phyloP scores from a whole-genome alignment of 148 eudicot species.

The Camellia japonica region DNA sequence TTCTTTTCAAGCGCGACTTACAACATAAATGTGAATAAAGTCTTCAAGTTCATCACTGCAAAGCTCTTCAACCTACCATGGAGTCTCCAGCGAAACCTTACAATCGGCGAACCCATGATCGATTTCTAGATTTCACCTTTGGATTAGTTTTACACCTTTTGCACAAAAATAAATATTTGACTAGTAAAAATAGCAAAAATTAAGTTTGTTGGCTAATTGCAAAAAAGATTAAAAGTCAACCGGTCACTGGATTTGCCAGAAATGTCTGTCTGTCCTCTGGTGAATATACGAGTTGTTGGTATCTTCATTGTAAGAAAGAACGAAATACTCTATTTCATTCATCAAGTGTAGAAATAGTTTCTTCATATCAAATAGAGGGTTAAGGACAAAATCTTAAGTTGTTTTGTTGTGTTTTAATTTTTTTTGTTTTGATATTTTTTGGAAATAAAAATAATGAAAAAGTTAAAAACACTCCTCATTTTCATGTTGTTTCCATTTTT shows the following conservation, averaged over 20 bases:
- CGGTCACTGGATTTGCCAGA: constrained; percentile 16
- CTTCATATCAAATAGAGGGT: too few relatives aligned
- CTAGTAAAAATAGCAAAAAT: too few relatives aligned
- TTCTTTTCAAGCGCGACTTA: constrained; percentile 61
- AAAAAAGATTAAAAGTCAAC: constrained; percentile 6
- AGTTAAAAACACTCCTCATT: too few relatives aligned
- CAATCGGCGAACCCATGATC: constrained; percentile 65
- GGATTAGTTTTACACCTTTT: neutral
- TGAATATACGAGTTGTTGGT: constrained; percentile 21
- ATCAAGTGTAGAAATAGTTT: too few relatives aligned
- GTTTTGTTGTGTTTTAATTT: too few relatives aligned
- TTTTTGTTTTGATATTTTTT: too few relatives aligned
- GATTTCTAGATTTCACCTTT: constrained; percentile 33
- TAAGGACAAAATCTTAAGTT: too few relatives aligned
- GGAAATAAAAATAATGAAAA: too few relatives aligned
- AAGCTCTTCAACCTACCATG: constrained; percentile 62
- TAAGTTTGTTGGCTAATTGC: neutral
- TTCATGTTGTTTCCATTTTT: too few relatives aligned
- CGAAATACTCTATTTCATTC: neutral
- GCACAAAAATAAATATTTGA: neutral
- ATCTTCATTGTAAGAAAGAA: neutral
- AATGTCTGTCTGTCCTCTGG: neutral
- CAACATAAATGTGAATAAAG: constrained; percentile 72
- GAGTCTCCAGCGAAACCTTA: constrained; percentile 58
- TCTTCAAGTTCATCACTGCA: constrained; percentile 64